Evolutionary conservation across 352 stramenopile genomes (phyloP).

Genomic region (Phytophthora pluvialis): DNA sequence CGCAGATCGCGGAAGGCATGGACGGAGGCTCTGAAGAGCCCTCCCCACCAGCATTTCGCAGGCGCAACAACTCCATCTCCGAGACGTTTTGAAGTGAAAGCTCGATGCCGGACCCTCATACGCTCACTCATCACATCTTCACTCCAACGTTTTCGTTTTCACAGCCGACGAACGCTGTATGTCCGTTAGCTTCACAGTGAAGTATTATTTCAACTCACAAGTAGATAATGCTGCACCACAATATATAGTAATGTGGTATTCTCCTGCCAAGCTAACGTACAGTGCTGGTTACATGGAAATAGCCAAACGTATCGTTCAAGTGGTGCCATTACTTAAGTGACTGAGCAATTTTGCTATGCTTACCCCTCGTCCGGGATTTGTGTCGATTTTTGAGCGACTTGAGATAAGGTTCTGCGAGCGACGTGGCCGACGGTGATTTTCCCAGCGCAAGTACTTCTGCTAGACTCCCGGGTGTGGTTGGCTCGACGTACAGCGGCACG

Average conservation of each 20-base stretch:
- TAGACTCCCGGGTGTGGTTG: constrained; percentile 19
- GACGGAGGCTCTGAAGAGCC: constrained; percentile 32
- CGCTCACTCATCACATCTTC: constrained; percentile 18
- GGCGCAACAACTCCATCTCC: constrained; percentile 75
- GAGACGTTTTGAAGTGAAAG: constrained; percentile 32
- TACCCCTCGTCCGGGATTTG: constrained; percentile 16
- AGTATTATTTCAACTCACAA: constrained; percentile 25
- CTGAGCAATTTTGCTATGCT: constrained; percentile 5
- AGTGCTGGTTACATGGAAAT: too few species aligned
- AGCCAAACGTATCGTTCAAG: neutral
- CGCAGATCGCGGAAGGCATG: constrained; percentile 61
- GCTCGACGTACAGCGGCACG: constrained; percentile 30
- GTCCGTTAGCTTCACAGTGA: constrained; percentile 30
- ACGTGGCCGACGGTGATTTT: constrained; percentile 15
- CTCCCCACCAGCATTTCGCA: constrained; percentile 38
- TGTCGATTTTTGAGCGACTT: constrained; percentile 79
- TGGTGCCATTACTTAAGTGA: constrained; percentile 11
- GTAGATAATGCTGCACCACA: constrained; percentile 23
- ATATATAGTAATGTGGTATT: constrained; percentile 14
- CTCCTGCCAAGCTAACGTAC: neutral
- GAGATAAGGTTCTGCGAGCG: constrained; percentile 62
- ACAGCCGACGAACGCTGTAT: constrained; percentile 18
- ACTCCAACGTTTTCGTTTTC: constrained; percentile 25
- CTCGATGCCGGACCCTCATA: constrained; percentile 7
- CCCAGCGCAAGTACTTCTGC: constrained; percentile 11